A percentile compares a stretch with the other conserved stretches of the same genome.
phyloP scores from a whole-genome alignment of 768 basidiomycete genomes.

The Rubroboletus satanas region DNA sequence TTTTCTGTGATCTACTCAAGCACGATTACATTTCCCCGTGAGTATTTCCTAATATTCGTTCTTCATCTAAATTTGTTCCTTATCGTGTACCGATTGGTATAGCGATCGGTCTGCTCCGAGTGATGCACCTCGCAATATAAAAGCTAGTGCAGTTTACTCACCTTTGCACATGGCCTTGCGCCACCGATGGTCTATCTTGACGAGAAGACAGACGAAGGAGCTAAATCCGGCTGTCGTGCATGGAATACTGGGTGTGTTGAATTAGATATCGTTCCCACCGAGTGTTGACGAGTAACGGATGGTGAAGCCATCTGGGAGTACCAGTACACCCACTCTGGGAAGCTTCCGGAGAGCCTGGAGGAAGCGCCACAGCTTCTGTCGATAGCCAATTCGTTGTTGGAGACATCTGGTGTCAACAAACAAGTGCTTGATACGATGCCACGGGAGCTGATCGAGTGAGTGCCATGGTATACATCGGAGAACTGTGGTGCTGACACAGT shows the following conservation, averaged over 20 bases:
- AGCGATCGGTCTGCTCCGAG: conserved; percentile 64
- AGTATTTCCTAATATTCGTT: conserved; percentile 31
- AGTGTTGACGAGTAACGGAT: conserved; percentile 13
- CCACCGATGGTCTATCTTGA: conserved; percentile 66
- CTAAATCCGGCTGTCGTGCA: conserved; percentile 75
- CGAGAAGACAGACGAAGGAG: conserved; percentile 75
- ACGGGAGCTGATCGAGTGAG: conserved; percentile 57
- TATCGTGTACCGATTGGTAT: conserved; percentile 1
- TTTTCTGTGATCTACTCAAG: conserved; percentile 87
- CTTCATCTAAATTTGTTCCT: conserved; percentile 6
- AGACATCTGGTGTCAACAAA: conserved; percentile 64
- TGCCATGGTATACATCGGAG: neutral
- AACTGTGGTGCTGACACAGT: conserved; percentile 7
- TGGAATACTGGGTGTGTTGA: conserved; percentile 59
- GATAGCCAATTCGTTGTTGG: conserved; percentile 61
- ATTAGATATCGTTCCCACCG: neutral
- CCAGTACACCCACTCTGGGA: conserved; percentile 52
- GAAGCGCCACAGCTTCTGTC: conserved; percentile 54
- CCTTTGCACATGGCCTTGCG: conserved; percentile 59
- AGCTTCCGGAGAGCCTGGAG: conserved; percentile 50
- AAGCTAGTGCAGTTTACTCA: conserved; percentile 59
- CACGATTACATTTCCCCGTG: conserved; percentile 87
- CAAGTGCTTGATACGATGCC: conserved; percentile 59
- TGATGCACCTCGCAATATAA: conserved; percentile 56
- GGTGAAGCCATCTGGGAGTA: conserved; percentile 78